Base-by-base conservation (phyloP, 148 eudicot genomes). In the Suaeda aralocaspica region DNA sequence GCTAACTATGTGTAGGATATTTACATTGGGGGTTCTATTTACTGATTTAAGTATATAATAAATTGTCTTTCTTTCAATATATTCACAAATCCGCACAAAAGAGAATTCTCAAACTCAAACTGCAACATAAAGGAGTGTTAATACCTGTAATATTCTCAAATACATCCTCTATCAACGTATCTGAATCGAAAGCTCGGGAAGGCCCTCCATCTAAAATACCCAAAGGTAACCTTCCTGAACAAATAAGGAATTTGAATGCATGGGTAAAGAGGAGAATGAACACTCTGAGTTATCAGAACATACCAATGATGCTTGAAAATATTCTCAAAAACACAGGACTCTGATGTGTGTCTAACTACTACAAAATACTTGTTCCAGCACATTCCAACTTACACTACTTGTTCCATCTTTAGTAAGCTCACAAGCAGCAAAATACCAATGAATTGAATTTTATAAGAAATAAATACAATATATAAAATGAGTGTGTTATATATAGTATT, bases 131-230 rank as follows among this genome's bases (percentile, higher is more conserved):
- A 57, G 16, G 53, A 11, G 52, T 50, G 11, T 26, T 24, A 68
- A 62, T 64, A 92, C 98, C 89, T 86, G 85, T 66, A 92, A 76
- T 66, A 81, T 76, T 69, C 77, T 80, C 39, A 92, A 84, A 79
- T 92, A n/a, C 98, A 55, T 92, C 98, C 76, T 90, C 90, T 84
- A 92, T 78, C 82, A 71, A 14, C 67, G 61, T 51, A 80, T 92
- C 98, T 13, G 86, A 73, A 77, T 81, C 82, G 34, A 90, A 90
- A 28, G 92, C 98, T 64, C 96, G 87, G 33, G 94, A 85, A 72
- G 98, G 98, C 45, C 98, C 98, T 70, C 98, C 98, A 77, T 92
- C 96, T 34, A 92, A 84, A 92, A 73, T 26, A 92, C 88, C 96
- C 98, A 86, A 39, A 88, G 86, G 83, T 79, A 92, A 67, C 92